These are phyloP conservation scores for Rutstroemia sp. DNA, from an alignment of 2,329 filamentous ascomycete genomes.

Conservation along the genomic window DNA sequence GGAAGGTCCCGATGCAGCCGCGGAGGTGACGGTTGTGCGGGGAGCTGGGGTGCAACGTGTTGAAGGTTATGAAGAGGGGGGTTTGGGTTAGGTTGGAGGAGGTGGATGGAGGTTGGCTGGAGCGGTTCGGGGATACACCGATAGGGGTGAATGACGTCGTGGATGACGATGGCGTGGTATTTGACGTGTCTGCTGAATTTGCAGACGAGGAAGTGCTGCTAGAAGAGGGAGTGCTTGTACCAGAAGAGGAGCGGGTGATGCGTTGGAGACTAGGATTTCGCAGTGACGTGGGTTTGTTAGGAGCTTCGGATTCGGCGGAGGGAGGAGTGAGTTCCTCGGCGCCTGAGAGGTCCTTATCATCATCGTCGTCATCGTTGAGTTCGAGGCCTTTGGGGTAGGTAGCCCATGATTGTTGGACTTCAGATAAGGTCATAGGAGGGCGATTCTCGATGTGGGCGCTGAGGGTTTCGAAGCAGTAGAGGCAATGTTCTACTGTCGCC, in stretches of 20 bases:
- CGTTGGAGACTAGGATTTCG: slow-evolving; percentile 16
- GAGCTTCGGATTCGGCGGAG: neutral
- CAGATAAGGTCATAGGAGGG: slow-evolving; percentile 56
- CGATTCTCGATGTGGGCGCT: slow-evolving; percentile 66
- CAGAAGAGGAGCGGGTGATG: slow-evolving; percentile 9
- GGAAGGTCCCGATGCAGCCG: slow-evolving; percentile 95
- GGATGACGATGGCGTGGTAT: slow-evolving; percentile 38
- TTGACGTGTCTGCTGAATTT: slow-evolving; percentile 27
- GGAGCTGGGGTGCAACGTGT: slow-evolving; percentile 50
- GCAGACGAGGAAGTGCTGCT: slow-evolving; percentile 7
- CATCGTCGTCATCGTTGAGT: slow-evolving; percentile 29
- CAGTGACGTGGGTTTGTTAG: neutral
- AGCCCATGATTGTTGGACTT: slow-evolving; percentile 60
- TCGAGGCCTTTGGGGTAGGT: slow-evolving; percentile 32
- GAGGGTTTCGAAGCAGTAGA: slow-evolving; percentile 88
- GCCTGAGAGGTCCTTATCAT: slow-evolving; percentile 2
- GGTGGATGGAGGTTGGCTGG: slow-evolving; percentile 14
- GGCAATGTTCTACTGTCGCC: slow-evolving; percentile 80
- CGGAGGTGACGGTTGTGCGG: slow-evolving; percentile 49
- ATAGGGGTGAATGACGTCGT: slow-evolving; percentile 27
- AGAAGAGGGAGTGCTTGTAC: neutral
- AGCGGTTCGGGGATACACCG: slow-evolving; percentile 11
- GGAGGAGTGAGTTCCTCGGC: neutral
- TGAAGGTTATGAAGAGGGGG: slow-evolving; percentile 86
- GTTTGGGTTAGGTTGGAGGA: slow-evolving; percentile 38